phyloP scores from a whole-genome alignment of 176 grass and related monocot species.

The Olyra latifolia region DNA sequence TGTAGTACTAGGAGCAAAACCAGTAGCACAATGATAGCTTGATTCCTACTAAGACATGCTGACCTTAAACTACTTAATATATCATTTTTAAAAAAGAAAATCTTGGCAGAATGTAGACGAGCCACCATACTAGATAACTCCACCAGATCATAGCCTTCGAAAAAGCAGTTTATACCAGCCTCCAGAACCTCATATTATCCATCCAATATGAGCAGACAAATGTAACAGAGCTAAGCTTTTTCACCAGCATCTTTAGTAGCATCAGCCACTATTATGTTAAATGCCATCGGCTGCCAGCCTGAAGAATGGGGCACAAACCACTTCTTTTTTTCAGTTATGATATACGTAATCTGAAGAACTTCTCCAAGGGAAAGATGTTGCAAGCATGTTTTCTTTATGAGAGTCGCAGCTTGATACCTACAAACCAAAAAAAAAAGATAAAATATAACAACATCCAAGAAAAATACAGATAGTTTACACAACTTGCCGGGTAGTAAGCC shows the following conservation, averaged over 20 bases:
- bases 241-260: conserved; percentile 23
- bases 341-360: conserved; percentile 80
- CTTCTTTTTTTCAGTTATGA: conserved; percentile 63
- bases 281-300: conserved; percentile 83
- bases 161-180: conserved; percentile 12
- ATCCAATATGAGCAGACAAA: neutral
- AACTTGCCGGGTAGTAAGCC: conserved; percentile 1
- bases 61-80: conserved; percentile 6
- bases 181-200: conserved; percentile 21
- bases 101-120: conserved; percentile 12
- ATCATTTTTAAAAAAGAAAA: neutral
- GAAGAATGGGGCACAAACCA: conserved; percentile 78
- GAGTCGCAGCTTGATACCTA: conserved; percentile 88
- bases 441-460: conserved; percentile 6
- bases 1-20: neutral
- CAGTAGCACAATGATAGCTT: conserved; percentile 5
- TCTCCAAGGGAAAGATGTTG: conserved; percentile 69
- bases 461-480: conserved; percentile 18
- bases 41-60: conserved; percentile 4
- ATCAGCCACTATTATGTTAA: conserved; percentile 52
- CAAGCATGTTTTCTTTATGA: conserved; percentile 73
- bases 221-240: conserved; percentile 37
- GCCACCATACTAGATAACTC: conserved; percentile 20
- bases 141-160: conserved; percentile 3
- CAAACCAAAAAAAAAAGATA: conserved; percentile 9